phyloP scores from a whole-genome alignment of 108 stramenopile species.

The Nitzschia sp. region DNA sequence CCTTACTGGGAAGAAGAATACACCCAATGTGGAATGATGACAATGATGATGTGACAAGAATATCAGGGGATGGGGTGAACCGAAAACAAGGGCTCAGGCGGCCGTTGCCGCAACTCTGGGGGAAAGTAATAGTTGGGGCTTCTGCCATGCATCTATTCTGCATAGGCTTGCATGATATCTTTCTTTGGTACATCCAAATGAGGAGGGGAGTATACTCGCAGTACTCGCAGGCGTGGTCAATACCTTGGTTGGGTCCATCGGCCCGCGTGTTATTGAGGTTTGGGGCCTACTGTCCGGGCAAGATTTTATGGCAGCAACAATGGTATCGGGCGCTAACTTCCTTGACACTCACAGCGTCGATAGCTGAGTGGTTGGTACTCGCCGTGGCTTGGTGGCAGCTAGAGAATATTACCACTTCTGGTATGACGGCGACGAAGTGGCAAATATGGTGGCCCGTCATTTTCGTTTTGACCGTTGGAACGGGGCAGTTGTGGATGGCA shows the following conservation, averaged over 20 bases:
- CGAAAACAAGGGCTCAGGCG: background rate
- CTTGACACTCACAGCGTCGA: slow-evolving; percentile 13
- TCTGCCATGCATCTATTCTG: slow-evolving; percentile 15
- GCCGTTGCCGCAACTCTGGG: background rate
- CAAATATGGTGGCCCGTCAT: slow-evolving; percentile 21
- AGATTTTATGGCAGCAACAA: slow-evolving; percentile 7
- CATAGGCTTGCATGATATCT: slow-evolving; percentile 35
- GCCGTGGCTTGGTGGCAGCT: slow-evolving; percentile 28
- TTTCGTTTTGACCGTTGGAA: slow-evolving; percentile 17
- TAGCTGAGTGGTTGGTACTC: slow-evolving; percentile 29
- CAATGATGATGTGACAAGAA: background rate
- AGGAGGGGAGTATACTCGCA: slow-evolving; percentile 12
- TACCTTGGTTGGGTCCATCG: slow-evolving; percentile 36
- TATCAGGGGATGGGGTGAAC: too few species aligned
- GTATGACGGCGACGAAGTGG: slow-evolving; percentile 8
- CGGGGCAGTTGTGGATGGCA: slow-evolving; percentile 47
- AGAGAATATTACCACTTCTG: background rate
- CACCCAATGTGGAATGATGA: slow-evolving; percentile 21
- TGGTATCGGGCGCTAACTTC: slow-evolving; percentile 25
- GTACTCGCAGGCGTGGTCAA: slow-evolving; percentile 24
- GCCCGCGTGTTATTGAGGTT: slow-evolving; percentile 26
- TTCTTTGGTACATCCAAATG: slow-evolving; percentile 27
- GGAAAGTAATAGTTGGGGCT: slow-evolving; percentile 14
- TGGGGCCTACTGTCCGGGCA: slow-evolving; percentile 37
- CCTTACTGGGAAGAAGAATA: slow-evolving; percentile 23